These are phyloP conservation scores for Eimeria acervulina DNA, from an alignment of 169 alveolate genomes.

Conservation along the genomic window DNA sequence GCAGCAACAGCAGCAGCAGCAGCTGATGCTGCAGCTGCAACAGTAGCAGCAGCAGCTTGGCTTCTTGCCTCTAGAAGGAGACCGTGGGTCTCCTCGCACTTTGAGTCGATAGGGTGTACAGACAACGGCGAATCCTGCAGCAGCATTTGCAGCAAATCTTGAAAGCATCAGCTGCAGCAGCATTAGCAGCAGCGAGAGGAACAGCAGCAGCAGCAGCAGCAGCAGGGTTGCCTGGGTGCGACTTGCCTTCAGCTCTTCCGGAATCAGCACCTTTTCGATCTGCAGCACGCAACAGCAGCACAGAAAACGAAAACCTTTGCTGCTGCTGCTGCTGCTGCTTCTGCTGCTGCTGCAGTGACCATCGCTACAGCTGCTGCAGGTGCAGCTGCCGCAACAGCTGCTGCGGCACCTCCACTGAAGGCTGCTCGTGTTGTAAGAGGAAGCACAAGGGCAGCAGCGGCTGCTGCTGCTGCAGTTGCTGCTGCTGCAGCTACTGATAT, in stretches of 20 bases:
- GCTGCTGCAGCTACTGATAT: conserved; percentile 13
- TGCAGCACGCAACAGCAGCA: background rate
- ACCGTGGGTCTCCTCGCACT: too few relatives aligned
- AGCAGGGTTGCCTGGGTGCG: background rate
- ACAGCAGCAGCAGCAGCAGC: conserved; percentile 20
- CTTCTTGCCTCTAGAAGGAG: too few relatives aligned
- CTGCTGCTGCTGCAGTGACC: background rate
- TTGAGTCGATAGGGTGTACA: too few relatives aligned
- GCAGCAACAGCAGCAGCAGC: background rate
- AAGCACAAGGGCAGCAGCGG: background rate
- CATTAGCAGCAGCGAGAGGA: too few relatives aligned
- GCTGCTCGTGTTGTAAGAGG: too few relatives aligned
- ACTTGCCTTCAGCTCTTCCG: background rate
- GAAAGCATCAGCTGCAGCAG: too few relatives aligned
- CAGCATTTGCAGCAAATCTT: too few relatives aligned
- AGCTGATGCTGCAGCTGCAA: background rate
- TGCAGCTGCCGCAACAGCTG: too few relatives aligned
- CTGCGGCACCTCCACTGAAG: too few relatives aligned
- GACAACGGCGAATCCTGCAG: too few relatives aligned
- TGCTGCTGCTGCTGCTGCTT: conserved; percentile 7
- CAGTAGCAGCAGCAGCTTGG: too few relatives aligned
- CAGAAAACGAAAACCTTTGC: background rate
- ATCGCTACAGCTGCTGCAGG: too few relatives aligned
- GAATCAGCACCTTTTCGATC: conserved; percentile 19
- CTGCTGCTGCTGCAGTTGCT: conserved; percentile 35